Base-by-base conservation (phyloP, 495 filamentous ascomycete species). In the Usnea hakonensis region DNA sequence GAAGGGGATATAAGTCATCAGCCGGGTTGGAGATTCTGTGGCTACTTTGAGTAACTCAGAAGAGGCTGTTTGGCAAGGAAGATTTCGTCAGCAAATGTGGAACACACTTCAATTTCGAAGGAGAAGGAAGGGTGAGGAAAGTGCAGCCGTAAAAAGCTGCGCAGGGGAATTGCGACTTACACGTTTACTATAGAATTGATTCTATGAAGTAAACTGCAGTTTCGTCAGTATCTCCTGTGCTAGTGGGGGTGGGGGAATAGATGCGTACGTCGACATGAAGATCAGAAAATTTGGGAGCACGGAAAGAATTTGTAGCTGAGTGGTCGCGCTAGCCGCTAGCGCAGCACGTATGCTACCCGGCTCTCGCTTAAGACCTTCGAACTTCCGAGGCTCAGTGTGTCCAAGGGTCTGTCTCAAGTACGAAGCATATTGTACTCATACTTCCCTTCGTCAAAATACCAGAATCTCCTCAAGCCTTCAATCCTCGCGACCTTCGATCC, bases 101-200 rank as follows among this genome's bases (percentile, higher is more conserved):
- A 2, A 16, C 32, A 28, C 16, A 17, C 19, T n/a, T n/a, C n/a
- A n/a, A n/a, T n/a, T n/a, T n/a, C n/a, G n/a, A n/a, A n/a, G n/a
- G n/a, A 50, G 26, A 21, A 8, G 8, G 19, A 5, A 50, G 5
- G 19, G 16, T 21, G 26, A 50, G 19, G 8, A 28, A 8, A n/a
- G 5, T 50, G 19, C 19, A 17, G 6, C 17, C 6, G 5, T 19
- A 23, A 32, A 4, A 30, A 26, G 14, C 28, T 14, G n/a, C 10
- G 53, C 7, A 8, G 23, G 21, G 32, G 32, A 37, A 13, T 26
- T 10, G 32, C n/a, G 17, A 56, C 53, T 10, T 56, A 56, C 53
- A 88, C 85, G 81, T 88, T 78, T 85, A 89, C 87, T 90, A 87
- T 89, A 90, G 83, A 90, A 90, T 87, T 89, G 87, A 90, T 90